Evolutionary conservation across 2,329 filamentous ascomycete genomes (phyloP), one percentile per base, ranked within the genome.

Genomic region (Aureobasidium vineae): DNA sequence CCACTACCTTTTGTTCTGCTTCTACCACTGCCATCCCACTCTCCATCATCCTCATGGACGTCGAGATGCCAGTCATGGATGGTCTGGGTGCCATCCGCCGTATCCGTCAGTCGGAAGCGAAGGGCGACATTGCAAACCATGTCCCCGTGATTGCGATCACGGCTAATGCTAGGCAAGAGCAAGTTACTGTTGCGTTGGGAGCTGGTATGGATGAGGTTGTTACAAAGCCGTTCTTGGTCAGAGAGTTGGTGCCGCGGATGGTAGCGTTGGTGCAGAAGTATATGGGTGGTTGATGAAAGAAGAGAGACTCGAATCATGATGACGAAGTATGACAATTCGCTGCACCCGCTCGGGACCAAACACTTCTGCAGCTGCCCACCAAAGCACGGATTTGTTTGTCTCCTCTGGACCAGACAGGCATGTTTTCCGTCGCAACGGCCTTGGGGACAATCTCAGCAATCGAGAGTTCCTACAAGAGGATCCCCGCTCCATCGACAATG

Each of bases 21-120:
- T 45, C 60, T 4, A 11, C 36, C 26, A 21, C 53, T n/a, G 26
- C 43, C 4, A 53, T 54, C 3, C 64, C 56, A 0, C 63, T 77
- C 1, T 73, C 72, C 36, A 70, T 92, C 54, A 87, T 93, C 19
- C 76, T 93, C 8, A 92, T 93, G 89, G 90, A 93, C 73, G 81
- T 92, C 56, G 90, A 92, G 72, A 93, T 93, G 90, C 90, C 90
- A 0, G 83, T 92, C 49, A 92, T 92, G 90, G 89, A 93, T 72
- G 90, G 90, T 43, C 85, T 90, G 75, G 88, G 88, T 1, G 91
- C 89, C 69, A 86, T 89, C 10, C 82, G 83, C 45, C 84, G 81
- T 67, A 92, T 94, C 60, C 83, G 90, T 19, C 83, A 88, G 68
- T 79, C 90, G n/a, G 88, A 93, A 74, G 78, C 78, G 52, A 81